Base-by-base conservation (phyloP, 805 yeast genomes). In the Myxozyma neotropica region DNA sequence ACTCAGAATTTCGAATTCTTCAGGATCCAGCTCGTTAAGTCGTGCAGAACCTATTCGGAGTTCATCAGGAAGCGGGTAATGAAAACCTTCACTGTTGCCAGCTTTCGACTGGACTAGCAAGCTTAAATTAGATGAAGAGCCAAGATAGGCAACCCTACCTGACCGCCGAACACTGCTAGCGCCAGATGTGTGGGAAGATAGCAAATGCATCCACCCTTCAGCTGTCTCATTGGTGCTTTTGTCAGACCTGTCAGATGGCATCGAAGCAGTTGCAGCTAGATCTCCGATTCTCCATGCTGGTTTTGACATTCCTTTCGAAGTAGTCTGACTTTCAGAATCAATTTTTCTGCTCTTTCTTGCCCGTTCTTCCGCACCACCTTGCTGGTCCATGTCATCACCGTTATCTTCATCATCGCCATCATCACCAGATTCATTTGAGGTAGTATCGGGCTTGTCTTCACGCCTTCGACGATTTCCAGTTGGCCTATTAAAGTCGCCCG, bases 1-100 rank as follows among this genome's bases (percentile, higher is more conserved):
- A 39, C 83, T 80, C 61, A 88, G 75, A 44, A 85, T 80, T 68
- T 85, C 86, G 68, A 86, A 76, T 64, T 88, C 92, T 26, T 81
- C 86, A 2, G 83, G 78, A 67, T 84, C 87, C 13, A 78, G 63
- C 27, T 68, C 71, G 51, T 69, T 69, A 46, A 69, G 57, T 24
- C 71, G 63, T 46, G 59, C 74, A 68, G 63, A 65, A 50, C 60
- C 70, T 60, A 53, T 68, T 58, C 61, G 64, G 33, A 38, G 63
- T 58, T 39, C 71, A 45, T 58, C 70, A 10, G 72, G 69, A 13
- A 69, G 58, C 13, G 73, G 67, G 46, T 66, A 66, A 42, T 81
- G 74, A 65, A 75, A 78, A 24, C 79, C 72, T 66, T 83, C 85
- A 52, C 79, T 77, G 27, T 66, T 68, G 13, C 68, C 65, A 50